These are phyloP conservation scores for Lathyrus sativus DNA, from an alignment of 306 rosid genomes.

Conservation along the genomic window DNA sequence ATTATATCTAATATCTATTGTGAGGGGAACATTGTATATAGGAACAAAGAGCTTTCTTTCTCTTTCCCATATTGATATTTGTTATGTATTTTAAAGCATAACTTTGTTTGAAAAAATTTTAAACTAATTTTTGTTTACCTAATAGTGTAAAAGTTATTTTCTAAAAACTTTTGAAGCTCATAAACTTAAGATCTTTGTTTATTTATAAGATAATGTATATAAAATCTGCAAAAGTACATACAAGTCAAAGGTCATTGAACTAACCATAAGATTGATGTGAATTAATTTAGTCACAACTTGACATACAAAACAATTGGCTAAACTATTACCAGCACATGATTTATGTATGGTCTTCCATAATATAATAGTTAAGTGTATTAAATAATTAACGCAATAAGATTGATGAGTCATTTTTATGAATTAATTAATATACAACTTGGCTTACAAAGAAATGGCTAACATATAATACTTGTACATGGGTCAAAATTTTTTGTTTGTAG, in stretches of 20 bases:
- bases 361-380: too few relatives aligned
- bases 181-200: too few relatives aligned
- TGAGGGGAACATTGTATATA: too few relatives aligned
- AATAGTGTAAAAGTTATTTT: too few relatives aligned
- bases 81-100: too few relatives aligned
- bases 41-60: too few relatives aligned
- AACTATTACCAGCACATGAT: background rate
- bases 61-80: too few relatives aligned
- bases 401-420: background rate
- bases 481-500: too few relatives aligned
- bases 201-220: background rate
- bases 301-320: background rate
- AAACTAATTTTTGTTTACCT: too few relatives aligned
- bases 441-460: background rate
- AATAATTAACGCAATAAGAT: background rate
- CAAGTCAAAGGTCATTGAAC: background rate
- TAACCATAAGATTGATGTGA: background rate
- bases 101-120: too few relatives aligned
- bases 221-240: background rate
- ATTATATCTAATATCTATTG: too few relatives aligned
- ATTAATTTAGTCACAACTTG: conserved; percentile 9
- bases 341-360: background rate
- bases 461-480: background rate
- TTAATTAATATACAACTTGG: conserved; percentile 3
- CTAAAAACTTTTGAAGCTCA: too few relatives aligned